Evolutionary conservation across 768 basidiomycete genomes (phyloP), one percentile per base, ranked within the genome.

Genomic region (Suillus fuscotomentosus): DNA sequence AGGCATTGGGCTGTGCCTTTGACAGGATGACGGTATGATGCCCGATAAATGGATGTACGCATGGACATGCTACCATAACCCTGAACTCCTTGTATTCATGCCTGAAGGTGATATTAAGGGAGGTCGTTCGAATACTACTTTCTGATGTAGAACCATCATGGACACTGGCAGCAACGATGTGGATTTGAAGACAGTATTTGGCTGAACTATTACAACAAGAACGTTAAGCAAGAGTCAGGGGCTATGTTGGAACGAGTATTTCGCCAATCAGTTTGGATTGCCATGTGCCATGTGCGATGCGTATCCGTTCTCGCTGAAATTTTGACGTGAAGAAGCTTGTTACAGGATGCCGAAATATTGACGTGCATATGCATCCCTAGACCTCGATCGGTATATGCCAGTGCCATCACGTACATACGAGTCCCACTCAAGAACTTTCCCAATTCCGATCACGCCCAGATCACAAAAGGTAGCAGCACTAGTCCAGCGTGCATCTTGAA

Each of bases 211-310:
- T 27, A 2, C 39, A 20, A 20, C 36, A 20, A 24, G 13, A 27
- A 27, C 8, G 22, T 42, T 36, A 22, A 45, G 31, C 41, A 39
- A 24, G 60, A 7, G 14, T 45, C 34, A 75, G 72, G 63, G 69
- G 70, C 3, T 75, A 73, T n/a, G 68, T 74, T 10, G 70, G 70
- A 6, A 31, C 51, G 69, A 69, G 42, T 68, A 72, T n/a, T 69
- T 75, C 9, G 72, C 73, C 0, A 70, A 75, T 70, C 69, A 62
- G 68, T 72, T 7, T 71, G 72, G 69, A 70, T 73, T 20, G 69
- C 69, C 6, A 73, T 72, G 59, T 5, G 71, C 68, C 6, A 73
- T 72, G 59, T 5, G 71, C 67, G 17, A 73, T 72, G 59, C 10
- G 72, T 69, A 20, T 71, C 70, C 47, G 60, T 72, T 11, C 60